phyloP scores from a whole-genome alignment of 2,329 filamentous ascomycete species.

The Arthrobotrys entomopaga region DNA sequence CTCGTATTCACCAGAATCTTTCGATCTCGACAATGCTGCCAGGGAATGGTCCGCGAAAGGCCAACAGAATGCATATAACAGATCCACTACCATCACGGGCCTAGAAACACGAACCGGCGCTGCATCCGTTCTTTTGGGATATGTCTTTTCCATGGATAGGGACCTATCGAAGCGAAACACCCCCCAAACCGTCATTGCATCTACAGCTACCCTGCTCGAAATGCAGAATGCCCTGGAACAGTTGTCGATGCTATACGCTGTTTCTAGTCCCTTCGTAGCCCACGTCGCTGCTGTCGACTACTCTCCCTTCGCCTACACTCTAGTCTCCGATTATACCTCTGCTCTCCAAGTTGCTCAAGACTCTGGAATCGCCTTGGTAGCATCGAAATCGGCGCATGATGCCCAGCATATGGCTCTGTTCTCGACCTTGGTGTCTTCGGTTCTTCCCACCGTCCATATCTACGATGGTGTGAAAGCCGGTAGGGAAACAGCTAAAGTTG shows the following conservation, averaged over 20 bases:
- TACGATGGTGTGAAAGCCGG: slow-evolving; percentile 88
- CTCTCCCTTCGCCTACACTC: slow-evolving; percentile 71
- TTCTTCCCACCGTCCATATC: slow-evolving; percentile 84
- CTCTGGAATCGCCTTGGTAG: slow-evolving; percentile 84
- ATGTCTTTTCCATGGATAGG: slow-evolving; percentile 97
- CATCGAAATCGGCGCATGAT: slow-evolving; percentile 87
- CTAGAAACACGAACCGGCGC: slow-evolving; percentile 90
- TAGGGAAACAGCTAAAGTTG: slow-evolving; percentile 81
- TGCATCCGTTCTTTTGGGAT: slow-evolving; percentile 89
- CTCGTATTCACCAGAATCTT: slow-evolving; percentile 92
- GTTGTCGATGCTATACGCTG: slow-evolving; percentile 86
- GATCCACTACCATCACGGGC: slow-evolving; percentile 74
- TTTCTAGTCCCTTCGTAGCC: slow-evolving; percentile 90
- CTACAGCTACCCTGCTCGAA: slow-evolving; percentile 81
- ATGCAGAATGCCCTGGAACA: slow-evolving; percentile 89
- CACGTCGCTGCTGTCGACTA: slow-evolving; percentile 95
- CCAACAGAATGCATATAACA: slow-evolving; percentile 74
- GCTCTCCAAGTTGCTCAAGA: slow-evolving; percentile 86
- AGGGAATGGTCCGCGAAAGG: slow-evolving; percentile 77
- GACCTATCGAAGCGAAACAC: slow-evolving; percentile 89
- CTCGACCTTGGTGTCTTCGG: slow-evolving; percentile 79
- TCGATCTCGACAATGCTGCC: slow-evolving; percentile 85
- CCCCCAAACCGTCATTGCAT: slow-evolving; percentile 88
- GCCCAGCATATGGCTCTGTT: slow-evolving; percentile 95
- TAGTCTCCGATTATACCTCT: slow-evolving; percentile 87